Base-by-base conservation (phyloP, 345 rosid genomes). In the Melaleuca quinquenervia region DNA sequence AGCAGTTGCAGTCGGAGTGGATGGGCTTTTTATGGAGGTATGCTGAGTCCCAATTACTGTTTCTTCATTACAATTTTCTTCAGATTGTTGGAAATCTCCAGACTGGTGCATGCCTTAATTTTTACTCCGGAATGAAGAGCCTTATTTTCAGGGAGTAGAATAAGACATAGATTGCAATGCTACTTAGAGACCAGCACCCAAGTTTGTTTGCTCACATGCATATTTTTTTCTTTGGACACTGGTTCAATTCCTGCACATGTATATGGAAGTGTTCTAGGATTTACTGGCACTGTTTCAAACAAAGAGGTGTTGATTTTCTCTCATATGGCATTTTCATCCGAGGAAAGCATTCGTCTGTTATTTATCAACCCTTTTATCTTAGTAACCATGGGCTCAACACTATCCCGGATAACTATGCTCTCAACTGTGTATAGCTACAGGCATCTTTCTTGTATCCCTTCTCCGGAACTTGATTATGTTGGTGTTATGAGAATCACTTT, bases 1-100 rank as follows among this genome's bases (percentile, higher is more conserved):
- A 56, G 98, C 98, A 82, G 97, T 95, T 87, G 98, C 99, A 14
- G 98, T 97, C 87, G 99, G 99, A 1, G 96, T 97, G 55, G 98
- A 96, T 85, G 98, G 98, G 88, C 92, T 97, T 90, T 97, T 97
- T 89, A 97, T 97, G 99, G 99, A 97, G 98, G 99, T 97, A 94
- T 41, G 76, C 44, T 84, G 26, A n/a, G 64, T 58, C 52, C 60
- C 14, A 27, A 52, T 51, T 18, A 2, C 21, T 3, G 24, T 27
- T 6, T 62, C 50, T 18, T 58, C 36, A 74, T 20, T 52, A 48
- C 84, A 82, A 50, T 49, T 50, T 50, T 49, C 41, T 45, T 82
- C 44, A 27, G 52, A 82, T 82, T 50, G 24, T 82, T 1, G 0
- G 13, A 36, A 70, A 70, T 18, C 41, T 82, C 58, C 6, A 5